Base-by-base conservation (phyloP, 192 early-diverging fungal genomes). In the Linnemannia exigua region DNA sequence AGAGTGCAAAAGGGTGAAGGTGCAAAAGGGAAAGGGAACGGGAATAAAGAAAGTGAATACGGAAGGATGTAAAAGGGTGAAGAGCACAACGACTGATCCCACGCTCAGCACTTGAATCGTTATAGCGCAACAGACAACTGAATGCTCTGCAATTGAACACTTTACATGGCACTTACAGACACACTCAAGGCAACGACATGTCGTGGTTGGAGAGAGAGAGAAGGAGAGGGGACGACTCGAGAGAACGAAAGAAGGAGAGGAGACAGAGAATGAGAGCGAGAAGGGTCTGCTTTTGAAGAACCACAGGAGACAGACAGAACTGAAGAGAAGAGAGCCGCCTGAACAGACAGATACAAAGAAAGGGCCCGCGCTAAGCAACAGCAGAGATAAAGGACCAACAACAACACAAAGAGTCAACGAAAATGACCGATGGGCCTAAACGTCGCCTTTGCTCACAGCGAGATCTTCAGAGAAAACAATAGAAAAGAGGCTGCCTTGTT, bases 221-320 rank as follows among this genome's bases (percentile, higher is more conserved):
- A n/a, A n/a, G n/a, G n/a, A n/a, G n/a, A n/a, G n/a, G n/a, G n/a
- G n/a, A n/a, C 7, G 52, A 31, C 15, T 16, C 17, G 44, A 41
- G 70, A 38, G 44, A 72, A n/a, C 28, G 47, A 71, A 73, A 16
- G 37, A 37, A 70, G 9, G 68, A 70, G n/a, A 63, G 58, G 58
- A 63, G 58, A 63, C 28, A 63, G 58, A 31, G 58, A 31, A 52
- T 2, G 28, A 63, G 28, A 58, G 54, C 6, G n/a, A 58, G n/a
- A 63, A n/a, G 25, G 58, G 58, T 63, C 12, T 63, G 25, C 58
- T 31, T 44, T 63, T 63, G 28, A 25, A 63, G 58, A 63, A 63
- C 28, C 58, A 63, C 58, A 61, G 58, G 58, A 61, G 58, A 61
- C 58, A 61, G 58, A 61, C 58, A 28, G 1, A 28, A 28, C 25